Conservation (phyloP, 2,329 filamentous ascomycete genomes). For the Fusarium longipes region DNA sequence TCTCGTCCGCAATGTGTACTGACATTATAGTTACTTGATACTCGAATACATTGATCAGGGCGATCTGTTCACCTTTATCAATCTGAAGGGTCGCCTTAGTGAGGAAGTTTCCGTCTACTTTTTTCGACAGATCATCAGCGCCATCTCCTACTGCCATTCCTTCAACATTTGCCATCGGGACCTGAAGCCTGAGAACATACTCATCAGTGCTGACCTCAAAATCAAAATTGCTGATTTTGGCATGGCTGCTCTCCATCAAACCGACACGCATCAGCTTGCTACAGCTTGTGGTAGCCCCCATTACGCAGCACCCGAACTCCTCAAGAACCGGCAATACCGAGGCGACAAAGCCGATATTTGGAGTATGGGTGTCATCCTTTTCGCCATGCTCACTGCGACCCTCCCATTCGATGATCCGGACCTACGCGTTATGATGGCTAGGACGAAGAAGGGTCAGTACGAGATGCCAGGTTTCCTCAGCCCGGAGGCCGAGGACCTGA, state of each 20-base stretch:
- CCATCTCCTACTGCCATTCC: conserved; percentile 90
- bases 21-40: conserved; percentile 79
- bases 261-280: conserved; percentile 78
- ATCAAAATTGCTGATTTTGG: conserved; percentile 98
- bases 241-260: conserved; percentile 92
- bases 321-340: conserved; percentile 80
- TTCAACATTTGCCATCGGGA: conserved; percentile 97
- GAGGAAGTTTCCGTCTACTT: conserved; percentile 86
- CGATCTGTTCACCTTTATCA: conserved; percentile 90
- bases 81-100: conserved; percentile 74
- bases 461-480: conserved; percentile 72
- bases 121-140: conserved; percentile 93
- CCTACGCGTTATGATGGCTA: conserved; percentile 69
- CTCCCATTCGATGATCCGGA: conserved; percentile 83
- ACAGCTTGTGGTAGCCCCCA: conserved; percentile 97
- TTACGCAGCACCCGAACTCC: conserved; percentile 93
- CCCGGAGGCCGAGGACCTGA: conserved; percentile 78
- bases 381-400: conserved; percentile 83
- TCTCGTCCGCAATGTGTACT: not conserved
- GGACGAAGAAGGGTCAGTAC: conserved; percentile 70
- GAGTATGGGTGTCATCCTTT: conserved; percentile 92
- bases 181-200: conserved; percentile 95
- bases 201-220: conserved; percentile 78
- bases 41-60: conserved; percentile 86
- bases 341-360: conserved; percentile 92